Conservation (phyloP, 2,329 filamentous ascomycete species). For the Cytospora piceae region DNA sequence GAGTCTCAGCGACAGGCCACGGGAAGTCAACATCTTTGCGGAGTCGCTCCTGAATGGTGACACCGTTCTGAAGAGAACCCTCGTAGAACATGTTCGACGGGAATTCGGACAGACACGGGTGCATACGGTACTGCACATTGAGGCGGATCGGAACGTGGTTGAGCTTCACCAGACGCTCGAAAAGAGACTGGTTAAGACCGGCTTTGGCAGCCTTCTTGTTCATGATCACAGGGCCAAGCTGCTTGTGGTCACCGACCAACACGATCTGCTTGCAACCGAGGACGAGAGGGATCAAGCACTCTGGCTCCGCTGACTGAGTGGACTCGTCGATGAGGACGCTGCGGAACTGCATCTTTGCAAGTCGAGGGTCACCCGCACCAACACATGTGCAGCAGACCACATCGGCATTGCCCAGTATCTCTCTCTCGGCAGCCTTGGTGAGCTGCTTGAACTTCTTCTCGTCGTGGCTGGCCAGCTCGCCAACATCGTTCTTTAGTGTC, state of each 20-base stretch:
- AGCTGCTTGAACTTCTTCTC: slow-evolving; percentile 99
- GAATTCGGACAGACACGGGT: slow-evolving; percentile 94
- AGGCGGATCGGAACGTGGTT: slow-evolving; percentile 87
- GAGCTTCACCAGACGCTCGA: slow-evolving; percentile 94
- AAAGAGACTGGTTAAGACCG: slow-evolving; percentile 96
- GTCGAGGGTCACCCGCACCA: slow-evolving; percentile 90
- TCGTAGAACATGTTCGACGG: slow-evolving; percentile 99
- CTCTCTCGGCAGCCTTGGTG: slow-evolving; percentile 89
- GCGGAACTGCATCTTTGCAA: slow-evolving; percentile 97
- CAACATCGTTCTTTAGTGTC: slow-evolving; percentile 87
- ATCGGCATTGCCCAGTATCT: slow-evolving; percentile 93
- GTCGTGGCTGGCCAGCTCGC: slow-evolving; percentile 91
- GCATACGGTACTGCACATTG: slow-evolving; percentile 98
- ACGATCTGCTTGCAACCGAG: slow-evolving; percentile 98
- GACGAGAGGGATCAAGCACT: slow-evolving; percentile 98
- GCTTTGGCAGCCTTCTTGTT: slow-evolving; percentile 99
- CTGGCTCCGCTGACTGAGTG: slow-evolving; percentile 95
- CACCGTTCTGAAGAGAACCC: slow-evolving; percentile 93
- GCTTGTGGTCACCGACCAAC: slow-evolving; percentile 97
- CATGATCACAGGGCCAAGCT: slow-evolving; percentile 98
- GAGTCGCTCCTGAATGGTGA: slow-evolving; percentile 85
- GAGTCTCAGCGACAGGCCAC: slow-evolving; percentile 90
- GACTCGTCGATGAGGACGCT: slow-evolving; percentile 98
- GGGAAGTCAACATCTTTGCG: slow-evolving; percentile 96
- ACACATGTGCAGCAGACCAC: slow-evolving; percentile 99